Base-by-base conservation (phyloP, 2,329 filamentous ascomycete genomes). In the Nemania diffusa region DNA sequence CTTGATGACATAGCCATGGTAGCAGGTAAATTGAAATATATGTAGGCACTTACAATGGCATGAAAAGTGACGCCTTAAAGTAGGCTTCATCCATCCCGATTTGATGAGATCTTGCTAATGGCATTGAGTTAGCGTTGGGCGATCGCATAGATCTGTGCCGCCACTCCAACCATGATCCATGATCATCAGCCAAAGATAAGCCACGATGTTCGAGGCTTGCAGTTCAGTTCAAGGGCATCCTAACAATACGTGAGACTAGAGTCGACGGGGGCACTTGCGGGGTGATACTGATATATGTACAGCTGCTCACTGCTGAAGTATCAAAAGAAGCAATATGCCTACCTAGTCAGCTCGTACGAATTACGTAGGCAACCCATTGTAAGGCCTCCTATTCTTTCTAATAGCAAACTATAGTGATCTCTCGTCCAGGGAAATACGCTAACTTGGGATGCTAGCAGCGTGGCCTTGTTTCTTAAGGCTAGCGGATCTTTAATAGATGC, bases 271-370 rank as follows among this genome's bases (percentile, higher is more conserved):
- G 42, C 29, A 51, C 34, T 50, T 27, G 59, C 63, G 57, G 44
- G 52, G 32, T 32, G 52, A 61, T 62, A n/a, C 20, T 26, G 51
- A 57, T n/a, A 42, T 50, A 46, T 2, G 27, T 6, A 9, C 44
- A 26, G 29, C 34, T n/a, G n/a, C n/a, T n/a, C n/a, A n/a, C n/a
- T n/a, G n/a, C 44, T 46, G 51, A 56, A 20, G 26, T 32, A 34
- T 40, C 17, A 24, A 42, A 57, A 66, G 58, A 66, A 67, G 55
- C 48, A 67, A 58, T 50, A n/a, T n/a, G n/a, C n/a, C n/a, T n/a
- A n/a, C n/a, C 34, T 26, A 8, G 44, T 48, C 40, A 42, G 53
- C 34, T 46, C 52, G 44, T 32, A 27, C n/a, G 42, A 46, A 6
- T 3, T 24, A 20, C 59, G 40, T 11, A 52, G 34, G 46, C 29